A percentile compares a stretch with the other conserved stretches of the same genome.
Evolutionary conservation across 1,284 basidiomycete species (phyloP).

Genomic region (Papiliotrema fonsecae): DNA sequence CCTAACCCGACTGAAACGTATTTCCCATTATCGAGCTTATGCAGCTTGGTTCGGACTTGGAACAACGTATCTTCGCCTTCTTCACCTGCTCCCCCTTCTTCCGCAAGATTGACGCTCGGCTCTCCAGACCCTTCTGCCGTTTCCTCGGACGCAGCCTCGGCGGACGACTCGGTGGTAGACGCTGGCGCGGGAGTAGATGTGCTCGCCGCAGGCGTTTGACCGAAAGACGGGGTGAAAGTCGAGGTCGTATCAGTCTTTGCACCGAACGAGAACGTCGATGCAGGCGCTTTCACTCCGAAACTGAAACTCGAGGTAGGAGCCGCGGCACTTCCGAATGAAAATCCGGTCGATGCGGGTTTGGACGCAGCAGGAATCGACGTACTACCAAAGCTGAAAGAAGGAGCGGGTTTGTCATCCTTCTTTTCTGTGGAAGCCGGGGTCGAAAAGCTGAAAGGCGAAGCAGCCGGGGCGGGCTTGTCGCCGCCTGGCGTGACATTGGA

Average conservation of each 20-base stretch:
- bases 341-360: constrained; percentile 12
- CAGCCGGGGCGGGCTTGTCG: background rate
- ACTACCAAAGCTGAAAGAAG: constrained; percentile 7
- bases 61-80: constrained; percentile 70
- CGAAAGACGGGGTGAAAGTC: background rate
- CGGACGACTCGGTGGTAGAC: no score
- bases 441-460: background rate
- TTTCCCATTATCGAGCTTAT: constrained; percentile 53
- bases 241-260: background rate
- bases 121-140: constrained; percentile 27
- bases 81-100: constrained; percentile 52
- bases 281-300: constrained; percentile 22
- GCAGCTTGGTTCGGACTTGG: constrained; percentile 61
- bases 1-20: constrained; percentile 48
- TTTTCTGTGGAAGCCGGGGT: background rate
- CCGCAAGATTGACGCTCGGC: constrained; percentile 33
- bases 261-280: constrained; percentile 16
- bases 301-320: constrained; percentile 20
- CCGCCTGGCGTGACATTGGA: background rate
- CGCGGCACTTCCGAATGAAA: constrained; percentile 38
- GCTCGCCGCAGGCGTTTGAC: background rate
- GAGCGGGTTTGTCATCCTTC: background rate
- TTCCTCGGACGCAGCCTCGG: constrained; percentile 21
- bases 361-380: constrained; percentile 9
- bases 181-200: background rate